phyloP scores from a whole-genome alignment of 2,329 filamentous ascomycete species.

The Fusarium secorum region DNA sequence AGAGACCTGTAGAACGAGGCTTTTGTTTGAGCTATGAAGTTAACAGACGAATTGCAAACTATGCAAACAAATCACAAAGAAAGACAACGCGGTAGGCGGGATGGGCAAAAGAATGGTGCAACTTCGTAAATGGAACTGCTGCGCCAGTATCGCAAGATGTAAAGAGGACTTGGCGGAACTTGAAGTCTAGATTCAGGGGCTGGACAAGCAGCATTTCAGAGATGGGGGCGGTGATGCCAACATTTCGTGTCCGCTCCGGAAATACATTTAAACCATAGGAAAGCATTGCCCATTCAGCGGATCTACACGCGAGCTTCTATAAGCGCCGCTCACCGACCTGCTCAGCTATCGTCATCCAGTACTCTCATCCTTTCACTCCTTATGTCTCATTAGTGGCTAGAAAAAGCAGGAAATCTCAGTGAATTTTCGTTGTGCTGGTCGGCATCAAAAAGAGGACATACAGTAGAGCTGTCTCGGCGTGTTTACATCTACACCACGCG shows the following conservation, averaged over 20 bases:
- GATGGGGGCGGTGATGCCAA: fast-evolving
- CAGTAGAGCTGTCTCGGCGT: neutral
- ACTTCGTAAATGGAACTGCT: neutral
- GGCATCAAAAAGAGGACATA: neutral
- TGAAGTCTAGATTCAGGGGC: neutral
- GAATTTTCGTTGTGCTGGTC: neutral
- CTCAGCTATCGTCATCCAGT: neutral
- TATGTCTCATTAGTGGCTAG: neutral
- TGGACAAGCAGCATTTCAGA: neutral
- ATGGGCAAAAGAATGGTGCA: neutral
- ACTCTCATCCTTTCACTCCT: no score
- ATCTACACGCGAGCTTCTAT: neutral
- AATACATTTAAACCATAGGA: fast-evolving
- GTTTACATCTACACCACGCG: neutral
- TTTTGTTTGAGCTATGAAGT: neutral
- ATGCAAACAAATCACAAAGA: neutral
- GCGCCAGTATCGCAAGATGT: neutral
- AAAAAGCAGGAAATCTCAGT: neutral
- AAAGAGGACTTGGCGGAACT: neutral
- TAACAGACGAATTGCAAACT: neutral
- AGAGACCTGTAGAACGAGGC: neutral
- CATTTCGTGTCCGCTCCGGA: fast-evolving
- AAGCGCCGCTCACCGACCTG: neutral
- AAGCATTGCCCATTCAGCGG: neutral
- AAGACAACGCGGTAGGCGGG: fast-evolving